A percentile compares a stretch with the other conserved stretches of the same genome.
These are phyloP conservation scores for Cerioporus squamosus DNA, from an alignment of 1,284 basidiomycete species.

Conservation along the genomic window DNA sequence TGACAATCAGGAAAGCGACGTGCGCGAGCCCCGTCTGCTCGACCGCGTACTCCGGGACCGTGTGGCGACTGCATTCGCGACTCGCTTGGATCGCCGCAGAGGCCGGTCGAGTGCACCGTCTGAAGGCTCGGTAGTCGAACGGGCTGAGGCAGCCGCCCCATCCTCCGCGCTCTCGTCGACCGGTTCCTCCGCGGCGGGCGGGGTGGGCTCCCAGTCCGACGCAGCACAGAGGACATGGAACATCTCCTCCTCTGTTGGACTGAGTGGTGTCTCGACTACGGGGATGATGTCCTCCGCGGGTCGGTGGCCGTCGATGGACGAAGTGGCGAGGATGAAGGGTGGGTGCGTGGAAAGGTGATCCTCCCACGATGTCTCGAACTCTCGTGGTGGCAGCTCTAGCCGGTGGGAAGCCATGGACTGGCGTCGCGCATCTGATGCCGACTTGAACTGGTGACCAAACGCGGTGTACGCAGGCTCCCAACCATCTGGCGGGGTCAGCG, in stretches of 20 bases:
- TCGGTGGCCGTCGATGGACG: conserved; percentile 25
- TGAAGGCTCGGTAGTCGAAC: conserved; percentile 2
- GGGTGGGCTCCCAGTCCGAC: conserved; percentile 54
- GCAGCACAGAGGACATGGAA: conserved; percentile 64
- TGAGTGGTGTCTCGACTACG: conserved; percentile 53
- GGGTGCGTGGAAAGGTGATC: conserved; percentile 33
- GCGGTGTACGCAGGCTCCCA: conserved; percentile 41
- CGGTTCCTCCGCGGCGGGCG: conserved; percentile 10
- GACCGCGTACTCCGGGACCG: conserved; percentile 43
- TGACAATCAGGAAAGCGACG: conserved; percentile 37
- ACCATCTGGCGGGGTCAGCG: conserved; percentile 3
- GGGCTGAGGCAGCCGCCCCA: neutral
- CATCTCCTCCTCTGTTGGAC: conserved; percentile 70
- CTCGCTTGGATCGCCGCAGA: conserved; percentile 68
- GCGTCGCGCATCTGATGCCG: conserved; percentile 47
- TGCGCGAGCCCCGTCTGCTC: conserved; percentile 37
- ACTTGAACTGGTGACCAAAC: conserved; percentile 61
- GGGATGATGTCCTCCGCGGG: conserved; percentile 26
- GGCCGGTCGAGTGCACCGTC: conserved; percentile 30
- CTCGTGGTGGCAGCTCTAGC: conserved; percentile 31
- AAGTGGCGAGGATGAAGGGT: conserved; percentile 33
- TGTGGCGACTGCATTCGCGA: conserved; percentile 58
- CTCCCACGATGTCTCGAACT: conserved; percentile 32
- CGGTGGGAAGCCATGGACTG: conserved; percentile 29
- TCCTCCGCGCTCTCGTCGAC: neutral